Conservation (phyloP, 805 yeast genomes). For the Schizosaccharomyces octosporus region DNA sequence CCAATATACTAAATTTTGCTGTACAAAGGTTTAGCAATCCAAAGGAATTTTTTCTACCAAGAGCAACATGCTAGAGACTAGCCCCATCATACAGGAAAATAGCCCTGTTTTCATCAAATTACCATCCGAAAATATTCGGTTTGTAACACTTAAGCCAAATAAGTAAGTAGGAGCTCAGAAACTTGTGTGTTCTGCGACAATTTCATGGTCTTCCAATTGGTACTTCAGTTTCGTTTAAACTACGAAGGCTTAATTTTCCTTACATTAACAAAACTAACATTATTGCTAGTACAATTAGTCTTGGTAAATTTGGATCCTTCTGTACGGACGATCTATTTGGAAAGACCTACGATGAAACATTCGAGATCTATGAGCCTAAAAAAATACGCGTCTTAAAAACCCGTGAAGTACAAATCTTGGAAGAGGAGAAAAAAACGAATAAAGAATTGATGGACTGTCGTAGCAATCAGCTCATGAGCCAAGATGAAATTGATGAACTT, state of each 20-base stretch:
- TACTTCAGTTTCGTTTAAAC: neutral
- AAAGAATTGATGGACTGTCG: constrained; percentile 42
- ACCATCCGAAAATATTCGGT: neutral
- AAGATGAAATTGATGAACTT: constrained; percentile 63
- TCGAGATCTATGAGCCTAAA: constrained; percentile 44
- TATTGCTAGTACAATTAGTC: constrained; percentile 32
- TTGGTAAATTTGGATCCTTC: constrained; percentile 86
- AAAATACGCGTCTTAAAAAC: constrained; percentile 10
- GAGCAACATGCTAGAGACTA: neutral
- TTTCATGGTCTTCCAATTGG: neutral
- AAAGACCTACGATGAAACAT: constrained; percentile 64
- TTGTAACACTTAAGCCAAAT: neutral
- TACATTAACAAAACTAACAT: constrained; percentile 24
- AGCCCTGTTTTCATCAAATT: neutral
- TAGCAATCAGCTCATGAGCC: constrained; percentile 43
- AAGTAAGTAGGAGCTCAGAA: neutral
- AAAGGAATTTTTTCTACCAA: neutral
- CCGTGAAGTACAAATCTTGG: constrained; percentile 16
- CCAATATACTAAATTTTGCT: too few relatives aligned
- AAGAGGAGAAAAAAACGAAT: constrained; percentile 27
- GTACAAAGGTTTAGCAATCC: neutral
- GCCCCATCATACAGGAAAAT: neutral
- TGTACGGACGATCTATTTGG: constrained; percentile 53
- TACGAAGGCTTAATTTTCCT: neutral
- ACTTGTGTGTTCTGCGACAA: neutral